Percentiles rank a stretch among this genome's conserved stretches.
Conservation (phyloP, 2,329 filamentous ascomycete genomes). For the Elsinoe ampelina region DNA sequence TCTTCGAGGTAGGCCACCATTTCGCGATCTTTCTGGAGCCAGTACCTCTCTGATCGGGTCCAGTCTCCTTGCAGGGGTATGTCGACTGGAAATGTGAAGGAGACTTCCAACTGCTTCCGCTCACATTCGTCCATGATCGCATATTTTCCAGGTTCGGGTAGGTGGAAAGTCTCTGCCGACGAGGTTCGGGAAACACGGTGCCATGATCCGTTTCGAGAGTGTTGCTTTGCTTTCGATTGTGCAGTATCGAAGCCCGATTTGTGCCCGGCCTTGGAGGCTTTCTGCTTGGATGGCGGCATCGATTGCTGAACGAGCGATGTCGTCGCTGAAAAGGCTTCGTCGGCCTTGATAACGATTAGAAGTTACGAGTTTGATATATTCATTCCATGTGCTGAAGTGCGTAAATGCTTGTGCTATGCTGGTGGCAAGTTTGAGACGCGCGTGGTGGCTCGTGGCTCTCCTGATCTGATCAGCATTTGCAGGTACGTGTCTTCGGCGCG, state of each 20-base stretch:
- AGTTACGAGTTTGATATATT: too few relatives aligned
- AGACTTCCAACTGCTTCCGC: conserved; percentile 7
- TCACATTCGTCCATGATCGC: background rate
- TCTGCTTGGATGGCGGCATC: background rate
- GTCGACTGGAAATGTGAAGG: conserved; percentile 13
- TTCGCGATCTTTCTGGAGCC: conserved; percentile 11
- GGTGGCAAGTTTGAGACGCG: too few relatives aligned
- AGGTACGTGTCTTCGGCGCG: too few relatives aligned
- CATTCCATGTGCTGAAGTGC: too few relatives aligned
- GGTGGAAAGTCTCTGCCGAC: background rate
- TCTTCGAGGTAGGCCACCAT: conserved; percentile 11
- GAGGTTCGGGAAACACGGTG: background rate
- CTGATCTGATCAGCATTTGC: too few relatives aligned
- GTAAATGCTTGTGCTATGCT: too few relatives aligned
- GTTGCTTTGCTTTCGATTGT: background rate
- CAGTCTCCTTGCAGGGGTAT: background rate
- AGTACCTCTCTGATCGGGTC: conserved; percentile 4
- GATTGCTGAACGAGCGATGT: too few relatives aligned
- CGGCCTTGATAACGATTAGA: too few relatives aligned
- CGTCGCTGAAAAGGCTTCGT: too few relatives aligned
- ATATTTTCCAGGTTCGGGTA: background rate
- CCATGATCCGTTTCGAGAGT: background rate
- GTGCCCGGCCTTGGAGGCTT: background rate
- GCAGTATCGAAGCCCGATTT: background rate
- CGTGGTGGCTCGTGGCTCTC: too few relatives aligned